Evolutionary conservation across 2,329 filamentous ascomycete genomes (phyloP).

Genomic region (Neonectria sp.): DNA sequence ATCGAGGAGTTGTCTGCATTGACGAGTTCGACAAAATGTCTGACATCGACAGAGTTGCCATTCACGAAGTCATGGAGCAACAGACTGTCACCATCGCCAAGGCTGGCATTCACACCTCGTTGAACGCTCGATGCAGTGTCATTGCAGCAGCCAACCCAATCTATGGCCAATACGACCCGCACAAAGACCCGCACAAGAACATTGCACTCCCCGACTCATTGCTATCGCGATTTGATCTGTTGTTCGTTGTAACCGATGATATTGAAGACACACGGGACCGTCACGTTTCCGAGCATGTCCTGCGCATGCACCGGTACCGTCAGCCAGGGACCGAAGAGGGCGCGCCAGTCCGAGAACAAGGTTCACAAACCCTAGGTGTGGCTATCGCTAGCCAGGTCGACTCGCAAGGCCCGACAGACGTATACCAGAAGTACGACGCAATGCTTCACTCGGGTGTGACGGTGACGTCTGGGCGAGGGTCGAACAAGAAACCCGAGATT

Average conservation of each 20-base stretch:
- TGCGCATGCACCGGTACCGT: conserved; percentile 97
- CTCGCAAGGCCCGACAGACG: conserved; percentile 83
- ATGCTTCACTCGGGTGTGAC: conserved; percentile 96
- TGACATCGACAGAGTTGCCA: conserved; percentile 96
- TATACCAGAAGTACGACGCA: conserved; percentile 96
- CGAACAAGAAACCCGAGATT: conserved; percentile 85
- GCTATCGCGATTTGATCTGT: conserved; percentile 96
- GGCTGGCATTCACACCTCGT: conserved; percentile 96
- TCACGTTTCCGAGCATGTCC: conserved; percentile 93
- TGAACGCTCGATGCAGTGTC: conserved; percentile 97
- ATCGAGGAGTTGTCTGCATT: conserved; percentile 97
- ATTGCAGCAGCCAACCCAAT: conserved; percentile 97
- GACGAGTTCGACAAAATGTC: conserved; percentile 99
- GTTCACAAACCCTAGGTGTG: conserved; percentile 87
- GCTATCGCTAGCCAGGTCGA: conserved; percentile 84
- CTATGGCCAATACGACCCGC: conserved; percentile 97
- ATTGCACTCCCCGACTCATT: conserved; percentile 97
- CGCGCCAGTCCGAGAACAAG: conserved; percentile 91
- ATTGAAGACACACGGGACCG: conserved; percentile 95
- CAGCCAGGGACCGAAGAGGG: conserved; percentile 95
- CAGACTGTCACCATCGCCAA: conserved; percentile 99
- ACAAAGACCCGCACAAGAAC: conserved; percentile 99
- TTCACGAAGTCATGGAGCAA: conserved; percentile 99
- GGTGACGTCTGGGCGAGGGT: conserved; percentile 79
- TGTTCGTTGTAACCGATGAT: conserved; percentile 98